Evolutionary conservation across 768 basidiomycete genomes (phyloP), one percentile per base, ranked within the genome.

Genomic region (Plicaturopsis crispa): DNA sequence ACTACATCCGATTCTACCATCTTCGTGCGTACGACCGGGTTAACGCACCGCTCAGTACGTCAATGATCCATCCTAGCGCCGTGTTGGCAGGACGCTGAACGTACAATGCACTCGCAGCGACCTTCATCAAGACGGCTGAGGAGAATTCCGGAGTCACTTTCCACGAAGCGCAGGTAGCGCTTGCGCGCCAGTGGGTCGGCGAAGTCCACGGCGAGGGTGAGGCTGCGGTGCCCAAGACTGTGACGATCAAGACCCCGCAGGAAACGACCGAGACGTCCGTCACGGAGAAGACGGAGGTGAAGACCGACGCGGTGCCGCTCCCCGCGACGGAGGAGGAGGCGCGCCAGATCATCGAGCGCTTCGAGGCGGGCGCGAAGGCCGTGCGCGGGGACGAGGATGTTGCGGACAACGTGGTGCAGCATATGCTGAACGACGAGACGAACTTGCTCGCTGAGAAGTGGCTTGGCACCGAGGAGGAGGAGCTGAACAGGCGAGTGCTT

Each of bases 1-100:
- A 92, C 41, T 92, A 84, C 54, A 85, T 96, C 48, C 74, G 81
- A 8, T 90, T 96, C 70, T 97, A 87, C 64, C 91, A 98, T 61
- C 70, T 99, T 18, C 75, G 96, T 21, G 67, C 82, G 1, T 99
- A 93, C 54, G 93, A 97, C 53, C 70, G 92, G 18, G 87, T 93
- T 52, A 92, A 91, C 51, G 80, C 82, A 0, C 84, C 87, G 2
- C 56, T 64, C 45, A 61, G 80, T 80, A 43, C 51, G 73, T 55
- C 26, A 28, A 28, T 28, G 10, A 14, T 4, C 11, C n/a, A 0
- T 24, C 19, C 20, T 33, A 2, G 24, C 3, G 31, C 8, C 21
- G 7, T 21, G 12, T 10, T 20, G 6, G 3, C 21, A 8, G 17
- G n/a, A 16, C 10, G 11, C 12, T 40, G 12, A 24, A n/a, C n/a